phyloP scores from a whole-genome alignment of 495 filamentous ascomycete species.

The Cairneyella variabilis region DNA sequence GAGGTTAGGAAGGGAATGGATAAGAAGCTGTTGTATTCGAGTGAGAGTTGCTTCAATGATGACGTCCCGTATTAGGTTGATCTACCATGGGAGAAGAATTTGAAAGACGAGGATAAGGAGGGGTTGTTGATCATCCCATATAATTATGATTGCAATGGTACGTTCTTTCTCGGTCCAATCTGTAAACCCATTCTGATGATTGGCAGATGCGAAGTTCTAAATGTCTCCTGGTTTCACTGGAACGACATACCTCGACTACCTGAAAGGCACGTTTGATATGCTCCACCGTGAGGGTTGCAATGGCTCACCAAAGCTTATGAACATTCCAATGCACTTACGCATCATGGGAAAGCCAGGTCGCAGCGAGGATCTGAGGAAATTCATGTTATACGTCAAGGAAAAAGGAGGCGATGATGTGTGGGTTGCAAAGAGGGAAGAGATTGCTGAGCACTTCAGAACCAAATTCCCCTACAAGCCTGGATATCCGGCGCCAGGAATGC shows the following conservation, averaged over 20 bases:
- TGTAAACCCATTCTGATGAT: not conserved
- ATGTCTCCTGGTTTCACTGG: conserved; percentile 15
- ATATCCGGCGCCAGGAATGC: conserved; percentile 4
- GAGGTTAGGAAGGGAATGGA: conserved; percentile 34
- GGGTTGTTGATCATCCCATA: conserved; percentile 39
- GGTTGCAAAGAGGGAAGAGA: conserved; percentile 20
- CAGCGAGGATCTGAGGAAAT: conserved; percentile 11
- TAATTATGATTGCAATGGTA: conserved; percentile 19
- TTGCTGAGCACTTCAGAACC: conserved; percentile 15
- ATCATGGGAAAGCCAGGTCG: conserved; percentile 15
- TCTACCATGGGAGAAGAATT: conserved; percentile 31
- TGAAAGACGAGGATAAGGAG: conserved; percentile 23
- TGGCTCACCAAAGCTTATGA: conserved; percentile 16
- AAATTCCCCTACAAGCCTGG: conserved; percentile 18
- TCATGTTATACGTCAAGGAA: conserved; percentile 16
- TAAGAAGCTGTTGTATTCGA: conserved; percentile 29
- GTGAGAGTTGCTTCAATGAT: conserved; percentile 33
- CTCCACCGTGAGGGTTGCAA: conserved; percentile 14
- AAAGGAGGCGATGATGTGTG: conserved; percentile 17
- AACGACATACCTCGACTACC: conserved; percentile 7
- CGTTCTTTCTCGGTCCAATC: not conserved
- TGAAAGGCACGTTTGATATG: conserved; percentile 19
- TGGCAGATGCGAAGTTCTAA: conserved; percentile 17
- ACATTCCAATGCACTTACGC: conserved; percentile 7
- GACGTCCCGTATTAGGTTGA: conserved; percentile 39